Conservation (phyloP, 2,329 filamentous ascomycete genomes). For the Ophiostoma montium region DNA sequence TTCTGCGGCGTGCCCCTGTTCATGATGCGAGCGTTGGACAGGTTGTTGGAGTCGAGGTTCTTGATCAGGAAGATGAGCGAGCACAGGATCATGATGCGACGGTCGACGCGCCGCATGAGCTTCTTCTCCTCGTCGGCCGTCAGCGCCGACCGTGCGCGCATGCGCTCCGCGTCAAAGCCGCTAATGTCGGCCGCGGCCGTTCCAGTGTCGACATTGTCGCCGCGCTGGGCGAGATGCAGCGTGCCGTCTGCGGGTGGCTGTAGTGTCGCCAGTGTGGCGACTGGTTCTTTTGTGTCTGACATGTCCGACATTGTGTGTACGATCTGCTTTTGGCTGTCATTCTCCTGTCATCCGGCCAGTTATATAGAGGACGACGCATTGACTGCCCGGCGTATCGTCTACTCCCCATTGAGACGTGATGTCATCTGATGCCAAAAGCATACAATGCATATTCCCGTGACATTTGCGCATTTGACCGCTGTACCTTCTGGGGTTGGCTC, state of each 20-base stretch:
- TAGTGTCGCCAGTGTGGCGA: background rate
- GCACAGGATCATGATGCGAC: conserved; percentile 27
- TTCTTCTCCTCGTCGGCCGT: conserved; percentile 28
- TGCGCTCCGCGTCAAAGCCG: conserved; percentile 20
- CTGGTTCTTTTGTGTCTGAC: background rate
- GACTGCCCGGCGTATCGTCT: background rate
- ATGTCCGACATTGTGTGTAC: too few relatives aligned
- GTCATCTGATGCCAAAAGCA: conserved; percentile 9
- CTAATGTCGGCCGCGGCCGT: conserved; percentile 3
- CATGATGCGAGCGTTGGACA: conserved; percentile 30
- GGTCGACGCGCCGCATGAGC: conserved; percentile 28
- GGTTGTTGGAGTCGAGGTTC: conserved; percentile 25
- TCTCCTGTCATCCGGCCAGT: too few relatives aligned
- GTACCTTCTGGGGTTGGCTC: background rate
- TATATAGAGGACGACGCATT: too few relatives aligned
- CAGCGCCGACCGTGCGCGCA: conserved; percentile 22
- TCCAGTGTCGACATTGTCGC: conserved; percentile 14
- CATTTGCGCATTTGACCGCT: background rate
- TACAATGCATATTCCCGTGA: conserved; percentile 6
- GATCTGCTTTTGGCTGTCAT: too few relatives aligned
- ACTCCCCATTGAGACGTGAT: background rate
- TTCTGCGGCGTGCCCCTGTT: conserved; percentile 25
- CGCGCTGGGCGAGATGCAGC: conserved; percentile 5
- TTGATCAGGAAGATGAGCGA: conserved; percentile 28
- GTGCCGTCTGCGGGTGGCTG: background rate